Conservation (phyloP, 768 basidiomycete genomes). For the Termitomyces sp. region DNA sequence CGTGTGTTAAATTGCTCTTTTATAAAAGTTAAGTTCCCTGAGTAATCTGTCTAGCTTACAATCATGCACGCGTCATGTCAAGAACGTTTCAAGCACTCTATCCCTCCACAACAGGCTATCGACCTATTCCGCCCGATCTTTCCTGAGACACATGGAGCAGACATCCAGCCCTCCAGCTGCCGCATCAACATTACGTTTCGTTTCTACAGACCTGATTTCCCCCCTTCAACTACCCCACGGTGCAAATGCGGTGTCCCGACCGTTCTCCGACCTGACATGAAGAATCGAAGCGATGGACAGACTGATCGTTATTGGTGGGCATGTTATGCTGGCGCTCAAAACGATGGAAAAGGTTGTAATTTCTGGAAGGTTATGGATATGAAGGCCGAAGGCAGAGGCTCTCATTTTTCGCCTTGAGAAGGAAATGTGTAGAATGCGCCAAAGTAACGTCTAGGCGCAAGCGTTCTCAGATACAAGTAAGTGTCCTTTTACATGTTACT, state of each 20-base stretch:
- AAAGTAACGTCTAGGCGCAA: background rate
- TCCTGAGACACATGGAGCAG: constrained; percentile 28
- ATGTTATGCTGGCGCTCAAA: constrained; percentile 78
- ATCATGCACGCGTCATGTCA: constrained; percentile 88
- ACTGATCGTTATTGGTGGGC: constrained; percentile 75
- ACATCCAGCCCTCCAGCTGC: constrained; percentile 52
- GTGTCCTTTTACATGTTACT: too few species aligned
- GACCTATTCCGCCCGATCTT: constrained; percentile 68
- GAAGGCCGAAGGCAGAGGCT: constrained; percentile 61
- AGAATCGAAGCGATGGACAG: constrained; percentile 53
- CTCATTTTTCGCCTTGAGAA: background rate
- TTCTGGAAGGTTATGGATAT: constrained; percentile 76
- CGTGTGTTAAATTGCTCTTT: constrained; percentile 41
- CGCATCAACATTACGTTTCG: constrained; percentile 87
- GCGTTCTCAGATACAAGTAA: background rate
- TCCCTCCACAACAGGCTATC: constrained; percentile 67
- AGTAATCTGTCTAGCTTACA: constrained; percentile 44
- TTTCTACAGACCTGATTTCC: constrained; percentile 82
- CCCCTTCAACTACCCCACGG: constrained; percentile 57
- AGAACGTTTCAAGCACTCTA: constrained; percentile 77
- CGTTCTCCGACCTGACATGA: constrained; percentile 77
- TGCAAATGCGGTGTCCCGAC: constrained; percentile 75
- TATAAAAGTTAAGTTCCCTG: constrained; percentile 1
- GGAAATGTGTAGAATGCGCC: background rate
- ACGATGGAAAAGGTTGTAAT: constrained; percentile 78